These are phyloP conservation scores for Ramalina peruviana DNA, from an alignment of 495 filamentous ascomycete genomes.

Conservation along the genomic window DNA sequence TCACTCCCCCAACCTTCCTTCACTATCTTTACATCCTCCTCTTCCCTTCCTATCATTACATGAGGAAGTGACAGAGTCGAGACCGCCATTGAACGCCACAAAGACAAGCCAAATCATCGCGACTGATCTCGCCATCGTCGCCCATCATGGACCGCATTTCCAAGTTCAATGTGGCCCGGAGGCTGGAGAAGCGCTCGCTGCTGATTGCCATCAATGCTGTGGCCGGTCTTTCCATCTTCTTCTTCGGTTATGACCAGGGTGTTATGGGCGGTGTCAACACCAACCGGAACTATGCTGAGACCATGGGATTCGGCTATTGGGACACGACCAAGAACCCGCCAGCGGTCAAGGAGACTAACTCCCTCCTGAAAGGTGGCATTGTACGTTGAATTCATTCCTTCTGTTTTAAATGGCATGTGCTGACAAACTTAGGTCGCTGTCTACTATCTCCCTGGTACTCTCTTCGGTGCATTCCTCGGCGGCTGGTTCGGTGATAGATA, in stretches of 20 bases:
- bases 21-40: neutral
- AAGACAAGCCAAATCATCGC: neutral
- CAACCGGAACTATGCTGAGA: slow-evolving; percentile 41
- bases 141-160: slow-evolving; percentile 25
- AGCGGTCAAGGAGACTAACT: slow-evolving; percentile 40
- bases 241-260: slow-evolving; percentile 55
- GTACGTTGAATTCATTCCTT: slow-evolving; percentile 18
- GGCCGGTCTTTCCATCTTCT: slow-evolving; percentile 45
- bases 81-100: neutral
- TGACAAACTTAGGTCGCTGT: slow-evolving; percentile 27
- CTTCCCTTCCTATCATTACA: neutral
- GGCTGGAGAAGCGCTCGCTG: slow-evolving; percentile 46
- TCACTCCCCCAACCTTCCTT: neutral
- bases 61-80: neutral
- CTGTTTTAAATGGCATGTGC: neutral
- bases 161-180: slow-evolving; percentile 44
- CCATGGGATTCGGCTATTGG: slow-evolving; percentile 52
- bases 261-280: slow-evolving; percentile 69
- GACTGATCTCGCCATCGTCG: neutral
- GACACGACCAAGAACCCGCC: slow-evolving; percentile 19
- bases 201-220: slow-evolving; percentile 52
- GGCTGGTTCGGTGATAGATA: slow-evolving; percentile 48
- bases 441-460: slow-evolving; percentile 52
- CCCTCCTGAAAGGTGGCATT: slow-evolving; percentile 53
- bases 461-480: slow-evolving; percentile 44